Base-by-base conservation (phyloP, 306 rosid species). In the Prunus salicina region DNA sequence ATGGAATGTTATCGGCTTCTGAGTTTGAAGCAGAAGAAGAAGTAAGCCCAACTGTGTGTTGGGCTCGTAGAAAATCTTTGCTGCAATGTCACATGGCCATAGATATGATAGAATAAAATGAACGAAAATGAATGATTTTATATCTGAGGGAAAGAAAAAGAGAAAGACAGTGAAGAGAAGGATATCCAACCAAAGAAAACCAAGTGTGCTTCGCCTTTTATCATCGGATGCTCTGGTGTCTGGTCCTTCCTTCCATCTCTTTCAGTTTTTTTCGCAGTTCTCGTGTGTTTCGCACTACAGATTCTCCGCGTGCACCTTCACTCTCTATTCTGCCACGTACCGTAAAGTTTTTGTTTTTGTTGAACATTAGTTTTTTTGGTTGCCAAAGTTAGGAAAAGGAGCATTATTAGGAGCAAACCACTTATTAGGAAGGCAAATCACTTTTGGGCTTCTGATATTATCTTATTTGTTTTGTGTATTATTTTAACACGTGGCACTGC, bases 211-310 rank as follows among this genome's bases (percentile, higher is more conserved):
- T 27, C 69, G 34, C 19, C 64, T 55, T 76, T 67, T 66, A 65
- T 79, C 83, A 72, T 82, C 25, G 86, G 86, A 78, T 82, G 79
- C 83, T 74, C 77, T 69, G 82, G 38, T 16, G 58, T 5, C 58
- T 19, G 64, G 34, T 12, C 32, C 32, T 12, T 74, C 74, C 70
- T 49, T 58, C 52, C 19, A 78, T 78, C 80, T 18, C 77, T 78
- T 67, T 74, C 80, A 32, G 67, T 55, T 53, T 1, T 3, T 28
- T 46, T n/a, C 0, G 46, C 16, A 9, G 18, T 19, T 25, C 49
- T 77, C 60, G 38, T 45, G 63, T 58, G 75, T 67, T 58, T 69
- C 30, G 70, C 30, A 14, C 62, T 52, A 6, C 38, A 34, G 27
- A 0, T 53, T 60, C 22, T 28, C 38, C 47, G 1, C 68, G 12